Evolutionary conservation across 2,329 filamentous ascomycete species (phyloP), one percentile per base, ranked within the genome.

Genomic region (Cadophora sp.): DNA sequence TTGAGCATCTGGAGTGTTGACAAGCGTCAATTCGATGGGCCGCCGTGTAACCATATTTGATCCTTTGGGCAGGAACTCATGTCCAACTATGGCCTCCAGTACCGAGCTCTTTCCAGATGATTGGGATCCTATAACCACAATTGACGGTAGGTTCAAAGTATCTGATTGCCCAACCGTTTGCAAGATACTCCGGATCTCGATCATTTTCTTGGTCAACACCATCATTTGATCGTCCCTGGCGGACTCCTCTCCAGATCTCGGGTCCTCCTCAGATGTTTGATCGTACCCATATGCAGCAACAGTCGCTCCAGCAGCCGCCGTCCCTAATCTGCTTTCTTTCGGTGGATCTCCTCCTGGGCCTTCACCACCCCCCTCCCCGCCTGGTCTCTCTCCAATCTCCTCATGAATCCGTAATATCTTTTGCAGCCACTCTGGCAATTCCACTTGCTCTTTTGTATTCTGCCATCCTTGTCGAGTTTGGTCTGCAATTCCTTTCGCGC

Each of bases 121-220:
- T 78, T 99, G 96, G 1, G 96, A 99, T 27, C 96, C 96, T 73
- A 99, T 97, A 45, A 99, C 96, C n/a, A 99, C 96, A 66, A 99
- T 99, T 0, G 96, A 98, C 0, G 96, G 96, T 24, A 99, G 82
- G 0, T 92, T 95, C 70, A 99, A 83, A 3, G 92, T 89, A 71
- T 91, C 93, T 0, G 94, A 96, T 81, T 99, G 95, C 41, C 94
- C 96, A 56, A 99, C 92, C 30, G 90, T 93, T 76, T 96, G 92
- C 27, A 99, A 84, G 65, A 99, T 93, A 72, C 90, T 94, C 72
- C 96, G 86, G 66, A 99, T 98, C 82, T 99, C 96, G 76, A 99
- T 99, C 96, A 99, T 99, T 82, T 98, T 98, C 82, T 96, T 95
- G 1, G 96, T 99, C 76, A 99, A 83, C 73, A 97, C 85, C 96